phyloP scores from a whole-genome alignment of 345 rosid genomes.

The Draba incana region DNA sequence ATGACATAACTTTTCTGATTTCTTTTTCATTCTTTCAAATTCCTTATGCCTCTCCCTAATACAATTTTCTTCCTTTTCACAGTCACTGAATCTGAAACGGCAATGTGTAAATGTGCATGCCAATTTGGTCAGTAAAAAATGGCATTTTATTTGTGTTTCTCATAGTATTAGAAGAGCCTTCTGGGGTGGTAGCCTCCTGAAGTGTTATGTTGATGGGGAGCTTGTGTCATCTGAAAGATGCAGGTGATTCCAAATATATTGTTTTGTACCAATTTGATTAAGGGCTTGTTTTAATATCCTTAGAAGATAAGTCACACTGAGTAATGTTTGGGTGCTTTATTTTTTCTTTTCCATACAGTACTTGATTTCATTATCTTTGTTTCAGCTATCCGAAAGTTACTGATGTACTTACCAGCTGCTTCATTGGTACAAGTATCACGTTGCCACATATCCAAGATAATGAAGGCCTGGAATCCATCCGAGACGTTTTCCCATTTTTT shows the following conservation, averaged over 20 bases:
- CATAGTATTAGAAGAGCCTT: conserved; percentile 93
- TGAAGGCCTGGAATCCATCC: conserved; percentile 47
- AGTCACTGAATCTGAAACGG: conserved; percentile 81
- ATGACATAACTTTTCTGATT: conserved; percentile 10
- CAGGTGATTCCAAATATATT: conserved; percentile 55
- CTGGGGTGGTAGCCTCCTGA: conserved; percentile 91
- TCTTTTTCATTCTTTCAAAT: neutral
- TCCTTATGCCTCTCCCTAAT: conserved; percentile 28
- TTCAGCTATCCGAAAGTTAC: conserved; percentile 87
- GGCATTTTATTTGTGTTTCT: conserved; percentile 92
- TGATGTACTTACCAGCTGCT: conserved; percentile 74
- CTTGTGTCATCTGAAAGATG: conserved; percentile 95
- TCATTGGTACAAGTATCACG: conserved; percentile 67
- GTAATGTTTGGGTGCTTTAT: conserved; percentile 28
- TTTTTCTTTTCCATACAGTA: conserved; percentile 3
- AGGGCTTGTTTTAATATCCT: conserved; percentile 32
- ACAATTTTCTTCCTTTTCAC: conserved; percentile 41
- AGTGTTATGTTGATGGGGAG: conserved; percentile 83
- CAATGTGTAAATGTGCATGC: conserved; percentile 64
- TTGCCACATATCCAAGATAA: conserved; percentile 65
- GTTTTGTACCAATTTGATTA: conserved; percentile 1
- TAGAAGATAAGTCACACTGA: conserved; percentile 4
- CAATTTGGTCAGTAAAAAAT: conserved; percentile 66
- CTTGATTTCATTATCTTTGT: conserved; percentile 35
- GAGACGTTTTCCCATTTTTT: conserved; percentile 63